phyloP scores from a whole-genome alignment of 164 flowering plant genomes.

The Vitis labrusca region DNA sequence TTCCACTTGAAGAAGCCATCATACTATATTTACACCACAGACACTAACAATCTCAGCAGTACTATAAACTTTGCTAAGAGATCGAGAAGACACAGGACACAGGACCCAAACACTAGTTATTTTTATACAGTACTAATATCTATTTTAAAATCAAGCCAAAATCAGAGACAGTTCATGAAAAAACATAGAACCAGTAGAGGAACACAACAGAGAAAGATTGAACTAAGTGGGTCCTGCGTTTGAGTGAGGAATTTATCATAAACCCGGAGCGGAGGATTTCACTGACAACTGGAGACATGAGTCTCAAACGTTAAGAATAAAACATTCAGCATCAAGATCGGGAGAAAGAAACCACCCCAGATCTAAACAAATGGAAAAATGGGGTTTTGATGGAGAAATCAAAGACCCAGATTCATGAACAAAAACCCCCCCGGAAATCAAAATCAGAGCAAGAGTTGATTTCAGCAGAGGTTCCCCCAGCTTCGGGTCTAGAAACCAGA shows the following conservation, averaged over 20 bases:
- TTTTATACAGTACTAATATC: constrained; percentile 5
- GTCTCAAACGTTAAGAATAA: constrained; percentile 42
- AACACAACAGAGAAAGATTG: constrained; percentile 91
- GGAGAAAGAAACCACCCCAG: not conserved
- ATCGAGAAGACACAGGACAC: constrained; percentile 5
- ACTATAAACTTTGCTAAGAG: not conserved
- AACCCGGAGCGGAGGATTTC: constrained; percentile 81
- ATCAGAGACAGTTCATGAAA: constrained; percentile 46
- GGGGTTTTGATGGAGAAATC: constrained; percentile 12
- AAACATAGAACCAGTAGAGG: constrained; percentile 94
- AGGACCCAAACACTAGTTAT: constrained; percentile 27
- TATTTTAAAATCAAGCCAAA: not conserved
- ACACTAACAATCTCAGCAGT: not conserved
- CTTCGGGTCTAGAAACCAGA: not conserved
- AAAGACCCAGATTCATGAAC: not conserved
- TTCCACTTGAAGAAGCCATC: constrained; percentile 69
- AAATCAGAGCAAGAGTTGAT: not conserved
- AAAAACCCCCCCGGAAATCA: not conserved
- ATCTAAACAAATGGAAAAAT: not conserved
- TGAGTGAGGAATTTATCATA: constrained; percentile 51
- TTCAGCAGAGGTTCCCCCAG: too few relatives aligned
- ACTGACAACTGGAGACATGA: constrained; percentile 77
- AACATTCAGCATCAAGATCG: constrained; percentile 21
- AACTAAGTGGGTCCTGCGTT: constrained; percentile 74
- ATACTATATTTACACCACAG: not conserved